Evolutionary conservation across 306 rosid genomes (phyloP).

Genomic region (Lathyrus aphaca): DNA sequence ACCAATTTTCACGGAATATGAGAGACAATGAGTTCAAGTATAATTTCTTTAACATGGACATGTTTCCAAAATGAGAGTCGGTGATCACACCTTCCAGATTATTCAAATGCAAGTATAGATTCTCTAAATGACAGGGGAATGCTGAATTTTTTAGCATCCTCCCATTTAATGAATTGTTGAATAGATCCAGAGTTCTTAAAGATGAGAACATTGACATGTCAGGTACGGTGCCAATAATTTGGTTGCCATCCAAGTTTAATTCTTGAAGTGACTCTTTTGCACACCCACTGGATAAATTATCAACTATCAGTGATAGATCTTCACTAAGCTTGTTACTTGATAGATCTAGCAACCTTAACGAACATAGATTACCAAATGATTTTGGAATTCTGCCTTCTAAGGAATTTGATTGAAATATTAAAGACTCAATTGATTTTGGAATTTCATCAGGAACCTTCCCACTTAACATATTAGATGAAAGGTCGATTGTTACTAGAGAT

Average conservation of each 20-base stretch:
- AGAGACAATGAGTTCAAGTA: neutral
- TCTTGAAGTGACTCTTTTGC: slow-evolving; percentile 6
- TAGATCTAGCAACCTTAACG: neutral
- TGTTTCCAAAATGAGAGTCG: slow-evolving; percentile 24
- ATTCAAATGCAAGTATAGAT: neutral
- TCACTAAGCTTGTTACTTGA: neutral
- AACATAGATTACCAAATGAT: slow-evolving; percentile 15
- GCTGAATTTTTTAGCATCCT: too few species aligned
- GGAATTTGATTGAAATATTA: neutral
- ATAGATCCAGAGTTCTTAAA: neutral
- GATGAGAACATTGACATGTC: neutral
- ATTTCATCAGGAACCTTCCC: slow-evolving; percentile 11
- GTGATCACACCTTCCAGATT: slow-evolving; percentile 11
- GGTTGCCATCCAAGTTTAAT: neutral
- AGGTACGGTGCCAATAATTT: slow-evolving; percentile 15
- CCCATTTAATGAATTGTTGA: too few species aligned
- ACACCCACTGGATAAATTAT: slow-evolving; percentile 19
- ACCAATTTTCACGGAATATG: neutral
- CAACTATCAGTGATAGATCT: neutral
- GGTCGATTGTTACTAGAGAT: neutral
- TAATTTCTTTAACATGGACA: neutral
- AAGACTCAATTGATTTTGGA: neutral
- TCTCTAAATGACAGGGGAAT: too few species aligned
- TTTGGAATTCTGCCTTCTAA: slow-evolving; percentile 30
- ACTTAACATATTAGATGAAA: neutral